Percentiles rank a stretch among this genome's conserved stretches.
These are phyloP conservation scores for Termitomyces sp. DNA, from an alignment of 768 basidiomycete species.

Conservation along the genomic window DNA sequence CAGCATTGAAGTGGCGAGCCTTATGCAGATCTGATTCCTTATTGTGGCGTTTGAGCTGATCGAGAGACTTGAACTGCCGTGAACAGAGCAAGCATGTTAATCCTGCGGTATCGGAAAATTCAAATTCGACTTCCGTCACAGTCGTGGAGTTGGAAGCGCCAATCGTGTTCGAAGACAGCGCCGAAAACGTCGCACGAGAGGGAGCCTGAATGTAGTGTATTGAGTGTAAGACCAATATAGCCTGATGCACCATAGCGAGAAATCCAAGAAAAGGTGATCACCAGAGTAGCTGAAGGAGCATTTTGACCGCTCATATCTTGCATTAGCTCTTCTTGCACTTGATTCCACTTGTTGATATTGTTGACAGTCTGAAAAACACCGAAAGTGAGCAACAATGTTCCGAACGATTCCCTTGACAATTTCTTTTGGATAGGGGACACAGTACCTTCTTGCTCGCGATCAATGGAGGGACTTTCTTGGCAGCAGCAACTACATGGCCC, in stretches of 20 bases:
- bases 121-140: constrained; percentile 58
- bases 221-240: constrained; percentile 21
- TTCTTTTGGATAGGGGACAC: constrained; percentile 1
- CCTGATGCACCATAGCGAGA: constrained; percentile 13
- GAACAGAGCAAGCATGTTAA: constrained; percentile 88
- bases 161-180: constrained; percentile 13
- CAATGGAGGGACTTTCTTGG: constrained; percentile 75
- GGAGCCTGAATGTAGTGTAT: constrained; percentile 21
- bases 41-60: constrained; percentile 85
- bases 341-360: constrained; percentile 97
- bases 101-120: constrained; percentile 71
- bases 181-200: constrained; percentile 13
- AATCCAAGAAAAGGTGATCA: constrained; percentile 26
- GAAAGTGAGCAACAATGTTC: constrained; percentile 5
- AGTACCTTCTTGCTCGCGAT: constrained; percentile 82
- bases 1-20: constrained; percentile 50
- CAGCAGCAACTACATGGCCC: constrained; percentile 24
- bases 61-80: constrained; percentile 85
- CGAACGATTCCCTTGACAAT: neutral
- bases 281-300: constrained; percentile 21
- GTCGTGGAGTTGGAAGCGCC: neutral
- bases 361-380: constrained; percentile 57
- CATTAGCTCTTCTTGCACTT: constrained; percentile 84
- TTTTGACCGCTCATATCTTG: constrained; percentile 28
- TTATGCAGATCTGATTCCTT: constrained; percentile 95